Evolutionary conservation across 306 rosid species (phyloP).

Genomic region (Begonia fuchsioides): DNA sequence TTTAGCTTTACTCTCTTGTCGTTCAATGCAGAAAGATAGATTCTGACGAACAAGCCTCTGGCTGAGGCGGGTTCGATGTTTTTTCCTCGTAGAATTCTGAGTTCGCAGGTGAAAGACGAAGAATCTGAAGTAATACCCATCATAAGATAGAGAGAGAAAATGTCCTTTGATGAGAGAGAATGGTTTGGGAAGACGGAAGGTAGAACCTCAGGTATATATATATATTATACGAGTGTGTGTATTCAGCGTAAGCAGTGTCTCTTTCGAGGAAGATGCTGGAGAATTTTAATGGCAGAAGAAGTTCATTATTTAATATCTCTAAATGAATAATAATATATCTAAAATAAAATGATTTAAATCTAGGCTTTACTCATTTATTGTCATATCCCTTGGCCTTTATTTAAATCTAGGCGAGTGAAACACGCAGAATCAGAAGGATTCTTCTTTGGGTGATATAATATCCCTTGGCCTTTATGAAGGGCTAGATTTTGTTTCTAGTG

Average conservation of each 20-base stretch:
- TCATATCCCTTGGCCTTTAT: no score
- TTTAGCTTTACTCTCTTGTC: constrained; percentile 29
- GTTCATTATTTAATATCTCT: no score
- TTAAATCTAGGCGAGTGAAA: not conserved
- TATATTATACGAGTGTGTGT: no score
- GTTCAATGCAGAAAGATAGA: constrained; percentile 34
- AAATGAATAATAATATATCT: no score
- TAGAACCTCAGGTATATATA: no score
- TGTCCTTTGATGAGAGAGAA: not conserved
- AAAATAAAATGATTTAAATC: no score
- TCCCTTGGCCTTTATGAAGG: not conserved
- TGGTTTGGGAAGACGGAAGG: not conserved
- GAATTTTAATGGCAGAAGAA: not conserved
- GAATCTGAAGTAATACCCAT: constrained; percentile 3
- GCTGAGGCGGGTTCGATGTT: constrained; percentile 19
- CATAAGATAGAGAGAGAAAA: not conserved
- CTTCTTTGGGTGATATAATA: not conserved
- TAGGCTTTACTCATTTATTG: no score
- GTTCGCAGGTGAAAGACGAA: constrained; percentile 33
- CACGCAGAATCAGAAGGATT: not conserved
- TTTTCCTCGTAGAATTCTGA: constrained; percentile 47
- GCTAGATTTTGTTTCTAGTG: not conserved
- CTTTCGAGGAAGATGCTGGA: not conserved
- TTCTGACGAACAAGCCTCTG: constrained; percentile 37
- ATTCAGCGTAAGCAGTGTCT: not conserved